Conservation (phyloP, 2,329 filamentous ascomycete genomes). For the Ophiostoma quercus region DNA sequence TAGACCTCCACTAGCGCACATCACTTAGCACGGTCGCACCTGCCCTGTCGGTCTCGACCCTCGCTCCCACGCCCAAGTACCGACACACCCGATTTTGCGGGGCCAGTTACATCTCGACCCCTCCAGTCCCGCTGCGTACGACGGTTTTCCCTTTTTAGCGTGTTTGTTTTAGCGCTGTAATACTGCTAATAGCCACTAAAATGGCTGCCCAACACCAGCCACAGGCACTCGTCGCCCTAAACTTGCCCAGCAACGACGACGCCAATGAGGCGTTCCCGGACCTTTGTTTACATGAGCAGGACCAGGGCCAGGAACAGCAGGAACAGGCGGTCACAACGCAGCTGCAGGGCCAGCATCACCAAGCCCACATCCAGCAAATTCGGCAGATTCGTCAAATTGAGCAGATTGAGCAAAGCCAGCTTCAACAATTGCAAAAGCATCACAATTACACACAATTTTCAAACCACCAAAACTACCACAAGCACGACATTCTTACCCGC, state of each 20-base stretch:
- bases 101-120: conserved; percentile 19
- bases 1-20: conserved; percentile 1
- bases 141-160: neutral
- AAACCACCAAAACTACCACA: neutral
- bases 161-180: conserved; percentile 9
- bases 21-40: conserved; percentile 4
- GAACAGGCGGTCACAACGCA: conserved; percentile 21
- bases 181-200: neutral
- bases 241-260: conserved; percentile 9
- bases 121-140: conserved; percentile 6
- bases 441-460: neutral
- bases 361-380: conserved; percentile 6
- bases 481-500: neutral
- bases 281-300: conserved; percentile 41
- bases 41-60: neutral
- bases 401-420: too few species aligned
- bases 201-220: conserved; percentile 11
- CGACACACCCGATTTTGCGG: conserved; percentile 21
- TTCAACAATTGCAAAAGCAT: too few species aligned
- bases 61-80: conserved; percentile 17
- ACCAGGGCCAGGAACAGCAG: conserved; percentile 22
- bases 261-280: conserved; percentile 16
- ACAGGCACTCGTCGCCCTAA: neutral
- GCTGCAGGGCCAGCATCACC: conserved; percentile 17
- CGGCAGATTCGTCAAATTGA: neutral